These are phyloP conservation scores for Sextonia rubra DNA, from an alignment of 164 flowering plant genomes.

Conservation along the genomic window DNA sequence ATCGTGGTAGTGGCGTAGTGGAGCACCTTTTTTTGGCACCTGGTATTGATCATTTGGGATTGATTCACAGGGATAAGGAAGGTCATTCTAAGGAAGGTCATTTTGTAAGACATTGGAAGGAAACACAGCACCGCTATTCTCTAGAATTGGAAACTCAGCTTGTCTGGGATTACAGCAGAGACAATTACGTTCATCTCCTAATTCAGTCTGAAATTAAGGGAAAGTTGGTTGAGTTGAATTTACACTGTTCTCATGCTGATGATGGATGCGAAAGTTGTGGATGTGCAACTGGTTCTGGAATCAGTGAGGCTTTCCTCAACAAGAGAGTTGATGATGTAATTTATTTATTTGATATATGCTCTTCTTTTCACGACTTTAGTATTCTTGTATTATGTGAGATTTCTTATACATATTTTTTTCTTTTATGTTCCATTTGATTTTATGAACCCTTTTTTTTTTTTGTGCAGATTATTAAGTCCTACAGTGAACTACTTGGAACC, in stretches of 20 bases:
- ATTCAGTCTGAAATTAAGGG: constrained; percentile 99
- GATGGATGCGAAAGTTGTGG: constrained; percentile 58
- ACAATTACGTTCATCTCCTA: constrained; percentile 90
- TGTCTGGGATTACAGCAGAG: constrained; percentile 95
- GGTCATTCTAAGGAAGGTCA: constrained; percentile 96
- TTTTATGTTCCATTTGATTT: background rate
- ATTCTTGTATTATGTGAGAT: background rate
- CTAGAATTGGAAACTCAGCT: constrained; percentile 93
- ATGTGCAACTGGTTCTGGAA: constrained; percentile 49
- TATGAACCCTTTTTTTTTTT: constrained; percentile 8
- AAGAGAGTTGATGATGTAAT: constrained; percentile 81
- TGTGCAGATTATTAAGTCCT: constrained; percentile 81
- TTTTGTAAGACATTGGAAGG: constrained; percentile 90
- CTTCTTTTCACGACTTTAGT: background rate
- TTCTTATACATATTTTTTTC: background rate
- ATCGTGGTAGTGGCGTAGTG: background rate
- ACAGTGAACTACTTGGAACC: constrained; percentile 79
- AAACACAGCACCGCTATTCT: constrained; percentile 91
- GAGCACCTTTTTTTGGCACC: background rate
- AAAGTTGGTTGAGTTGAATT: constrained; percentile 77
- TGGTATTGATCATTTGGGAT: background rate
- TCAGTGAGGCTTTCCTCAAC: constrained; percentile 56
- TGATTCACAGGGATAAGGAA: constrained; percentile 54
- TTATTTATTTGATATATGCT: background rate
- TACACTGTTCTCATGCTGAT: constrained; percentile 44